Base-by-base conservation (phyloP, 1,139 yeast species). In the Arxiozyma bovina region DNA sequence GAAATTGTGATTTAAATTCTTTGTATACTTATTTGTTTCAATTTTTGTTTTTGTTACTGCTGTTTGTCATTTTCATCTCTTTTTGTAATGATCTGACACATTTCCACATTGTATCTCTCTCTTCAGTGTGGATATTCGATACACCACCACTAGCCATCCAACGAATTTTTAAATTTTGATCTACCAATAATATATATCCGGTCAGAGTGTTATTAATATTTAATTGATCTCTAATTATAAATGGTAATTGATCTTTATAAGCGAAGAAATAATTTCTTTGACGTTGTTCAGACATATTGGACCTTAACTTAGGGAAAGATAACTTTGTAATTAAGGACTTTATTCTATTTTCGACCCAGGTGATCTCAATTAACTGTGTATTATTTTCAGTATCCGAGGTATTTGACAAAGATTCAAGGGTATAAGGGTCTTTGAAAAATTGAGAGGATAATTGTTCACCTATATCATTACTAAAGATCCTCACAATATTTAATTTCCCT, bases 61-160 rank as follows among this genome's bases (percentile, higher is more conserved):
- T 6, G 18, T 34, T 17, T 4, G 3, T 23, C 45, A 6, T 17
- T 22, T 18, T 3, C 49, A 46, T 46, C 43, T 55, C 57, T 20
- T 30, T 40, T 42, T 50, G 47, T 5, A 59, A 41, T 17, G 55
- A 43, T 40, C 51, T 47, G 2, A 58, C 53, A 18, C 53, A 54
- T 34, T 53, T 55, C 57, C 56, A 50, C 20, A 60, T 48, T 5
- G 53, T 50, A 43, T 55, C 49, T 42, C 52, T 43, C 43, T 60
- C 63, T 18, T 52, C 58, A 3, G 21, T 42, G 17, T 20, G 7
- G 11, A 50, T n/a, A 3, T 51, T 43, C 3, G 45, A 38, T 8
- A 96, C 85, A 51, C 77, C 79, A 1, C 99, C 99, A 65, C 95
- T 82, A 1, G 91, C 88, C 18, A 91, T 93, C 98, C 98, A 93